Conservation (phyloP, 768 basidiomycete species). For the Rhodosporidiobolus sp. region DNA sequence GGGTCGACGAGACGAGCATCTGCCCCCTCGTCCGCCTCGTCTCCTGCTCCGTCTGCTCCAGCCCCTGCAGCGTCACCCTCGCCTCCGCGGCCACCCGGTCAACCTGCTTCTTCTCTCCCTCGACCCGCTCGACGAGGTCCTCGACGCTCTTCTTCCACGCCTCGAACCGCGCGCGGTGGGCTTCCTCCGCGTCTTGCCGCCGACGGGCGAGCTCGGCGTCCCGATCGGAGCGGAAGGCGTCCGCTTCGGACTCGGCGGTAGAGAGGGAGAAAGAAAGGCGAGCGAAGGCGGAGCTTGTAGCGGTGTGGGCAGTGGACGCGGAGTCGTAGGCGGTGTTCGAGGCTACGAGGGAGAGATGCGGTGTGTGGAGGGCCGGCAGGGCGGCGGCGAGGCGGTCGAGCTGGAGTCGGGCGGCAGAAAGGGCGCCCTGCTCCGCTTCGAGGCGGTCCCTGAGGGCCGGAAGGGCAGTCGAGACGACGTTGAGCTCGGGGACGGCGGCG, state of each 20-base stretch:
- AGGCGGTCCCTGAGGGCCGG: neutral
- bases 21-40: neutral
- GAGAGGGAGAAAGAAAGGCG: neutral
- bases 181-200: neutral
- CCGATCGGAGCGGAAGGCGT: neutral
- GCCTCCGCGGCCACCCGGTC: neutral
- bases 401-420: neutral
- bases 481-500: neutral
- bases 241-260: neutral
- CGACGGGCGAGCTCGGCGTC: conserved; percentile 1
- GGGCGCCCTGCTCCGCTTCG: neutral
- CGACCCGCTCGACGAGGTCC: neutral
- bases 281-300: neutral
- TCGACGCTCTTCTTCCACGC: neutral
- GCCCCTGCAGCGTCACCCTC: neutral
- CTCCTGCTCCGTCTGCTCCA: neutral
- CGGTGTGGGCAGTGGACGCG: neutral
- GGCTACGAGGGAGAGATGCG: neutral
- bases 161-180: neutral
- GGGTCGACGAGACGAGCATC: neutral
- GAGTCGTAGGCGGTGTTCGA: neutral
- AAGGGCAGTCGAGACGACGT: neutral
- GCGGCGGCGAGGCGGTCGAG: neutral
- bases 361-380: neutral
- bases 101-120: neutral